A percentile compares a stretch with the other conserved stretches of the same genome.
Conservation (phyloP, 2,329 filamentous ascomycete genomes). For the Arthrobotrys conoides region DNA sequence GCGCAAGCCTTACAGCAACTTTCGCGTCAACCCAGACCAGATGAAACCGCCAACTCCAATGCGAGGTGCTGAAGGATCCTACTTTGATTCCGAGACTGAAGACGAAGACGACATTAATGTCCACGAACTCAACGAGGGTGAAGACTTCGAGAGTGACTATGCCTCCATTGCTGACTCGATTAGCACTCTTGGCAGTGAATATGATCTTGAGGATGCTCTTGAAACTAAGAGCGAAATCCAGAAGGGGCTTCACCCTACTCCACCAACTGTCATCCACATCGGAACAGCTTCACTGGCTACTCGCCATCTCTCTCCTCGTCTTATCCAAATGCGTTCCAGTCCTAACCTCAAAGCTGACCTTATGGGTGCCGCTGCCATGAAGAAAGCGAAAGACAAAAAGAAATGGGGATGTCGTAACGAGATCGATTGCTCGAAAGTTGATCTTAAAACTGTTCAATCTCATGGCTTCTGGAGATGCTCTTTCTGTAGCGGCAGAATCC, state of each 20-base stretch:
- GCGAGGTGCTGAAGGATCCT: conserved; percentile 32
- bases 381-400: conserved; percentile 44
- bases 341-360: conserved; percentile 39
- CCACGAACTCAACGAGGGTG: conserved; percentile 10
- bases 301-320: conserved; percentile 51
- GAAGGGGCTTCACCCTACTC: conserved; percentile 40
- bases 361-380: conserved; percentile 17
- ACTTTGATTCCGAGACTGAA: conserved; percentile 49
- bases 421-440: conserved; percentile 38
- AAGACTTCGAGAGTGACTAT: conserved; percentile 42
- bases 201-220: conserved; percentile 44
- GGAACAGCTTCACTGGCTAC: conserved; percentile 52
- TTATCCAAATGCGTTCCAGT: conserved; percentile 58
- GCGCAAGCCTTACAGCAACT: conserved; percentile 57
- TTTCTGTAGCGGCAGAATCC: conserved; percentile 54
- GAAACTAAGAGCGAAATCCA: conserved; percentile 32
- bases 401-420: conserved; percentile 57
- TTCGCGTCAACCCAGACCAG: conserved; percentile 40
- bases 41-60: conserved; percentile 43
- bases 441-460: conserved; percentile 51
- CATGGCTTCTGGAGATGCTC: conserved; percentile 60
- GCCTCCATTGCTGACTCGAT: conserved; percentile 52
- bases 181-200: conserved; percentile 55
- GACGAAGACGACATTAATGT: conserved; percentile 31
- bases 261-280: conserved; percentile 44